phyloP scores from a whole-genome alignment of 768 basidiomycete species.

The Mycena rebaudengoi region DNA sequence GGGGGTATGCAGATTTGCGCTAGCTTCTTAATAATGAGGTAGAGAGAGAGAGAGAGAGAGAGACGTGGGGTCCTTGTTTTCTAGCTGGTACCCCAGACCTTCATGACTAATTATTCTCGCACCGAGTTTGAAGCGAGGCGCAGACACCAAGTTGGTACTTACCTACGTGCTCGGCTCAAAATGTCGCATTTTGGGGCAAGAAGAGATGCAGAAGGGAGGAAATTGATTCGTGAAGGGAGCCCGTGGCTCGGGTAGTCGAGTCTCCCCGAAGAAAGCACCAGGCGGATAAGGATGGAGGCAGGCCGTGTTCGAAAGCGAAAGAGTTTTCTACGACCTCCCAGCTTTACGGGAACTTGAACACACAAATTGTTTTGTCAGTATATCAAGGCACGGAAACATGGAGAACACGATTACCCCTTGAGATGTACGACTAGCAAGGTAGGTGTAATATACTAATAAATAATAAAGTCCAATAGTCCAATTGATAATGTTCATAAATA shows the following conservation, averaged over 20 bases:
- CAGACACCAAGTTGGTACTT: not conserved
- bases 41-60: slow-evolving; percentile 1
- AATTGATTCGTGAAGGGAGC: no score
- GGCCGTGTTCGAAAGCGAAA: slow-evolving; percentile 6
- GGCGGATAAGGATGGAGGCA: slow-evolving; percentile 10
- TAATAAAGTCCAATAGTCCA: slow-evolving; percentile 18
- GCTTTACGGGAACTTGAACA: slow-evolving; percentile 6
- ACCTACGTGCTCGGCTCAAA: no score
- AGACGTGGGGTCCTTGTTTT: slow-evolving; percentile 1
- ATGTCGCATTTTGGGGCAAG: no score
- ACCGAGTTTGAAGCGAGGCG: slow-evolving; percentile 7
- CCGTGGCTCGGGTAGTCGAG: not conserved
- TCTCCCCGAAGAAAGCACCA: slow-evolving; percentile 2
- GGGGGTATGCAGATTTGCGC: slow-evolving; percentile 8
- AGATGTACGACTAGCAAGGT: slow-evolving; percentile 7
- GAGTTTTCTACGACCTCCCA: slow-evolving; percentile 5
- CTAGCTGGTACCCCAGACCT: slow-evolving; percentile 3
- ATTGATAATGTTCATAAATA: slow-evolving; percentile 11
- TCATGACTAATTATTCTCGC: slow-evolving; percentile 1
- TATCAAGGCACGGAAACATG: slow-evolving; percentile 9
- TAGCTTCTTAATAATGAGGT: not conserved
- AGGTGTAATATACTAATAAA: slow-evolving; percentile 16
- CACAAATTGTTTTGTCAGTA: slow-evolving; percentile 5
- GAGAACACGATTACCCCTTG: slow-evolving; percentile 16
- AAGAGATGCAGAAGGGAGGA: no score